phyloP scores from a whole-genome alignment of 2,329 filamentous ascomycete species.

The Apiospora hydei region DNA sequence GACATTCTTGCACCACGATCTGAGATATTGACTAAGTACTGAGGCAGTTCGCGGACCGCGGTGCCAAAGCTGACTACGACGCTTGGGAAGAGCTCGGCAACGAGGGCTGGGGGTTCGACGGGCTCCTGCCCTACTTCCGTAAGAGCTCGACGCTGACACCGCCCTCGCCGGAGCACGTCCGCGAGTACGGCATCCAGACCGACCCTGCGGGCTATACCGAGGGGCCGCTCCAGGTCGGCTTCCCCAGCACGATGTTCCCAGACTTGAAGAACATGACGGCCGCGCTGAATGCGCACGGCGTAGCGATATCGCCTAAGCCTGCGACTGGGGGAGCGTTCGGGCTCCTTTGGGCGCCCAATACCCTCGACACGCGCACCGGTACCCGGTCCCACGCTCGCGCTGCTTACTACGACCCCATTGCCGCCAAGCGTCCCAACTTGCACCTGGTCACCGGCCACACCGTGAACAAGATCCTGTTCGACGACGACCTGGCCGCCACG shows the following conservation, averaged over 20 bases:
- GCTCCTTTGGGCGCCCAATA: slow-evolving; percentile 8
- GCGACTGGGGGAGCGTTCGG: slow-evolving; percentile 19
- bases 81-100: slow-evolving; percentile 48
- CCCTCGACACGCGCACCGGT: slow-evolving; percentile 16
- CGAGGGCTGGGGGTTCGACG: slow-evolving; percentile 46
- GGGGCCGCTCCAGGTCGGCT: slow-evolving; percentile 25
- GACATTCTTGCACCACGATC: neutral
- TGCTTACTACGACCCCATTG: slow-evolving; percentile 26
- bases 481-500: neutral
- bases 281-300: slow-evolving; percentile 1
- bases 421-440: slow-evolving; percentile 21
- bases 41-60: slow-evolving; percentile 33
- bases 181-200: slow-evolving; percentile 27
- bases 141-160: slow-evolving; percentile 32
- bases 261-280: slow-evolving; percentile 21
- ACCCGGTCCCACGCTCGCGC: slow-evolving; percentile 25
- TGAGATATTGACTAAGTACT: neutral
- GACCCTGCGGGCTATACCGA: slow-evolving; percentile 16
- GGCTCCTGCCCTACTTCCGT: slow-evolving; percentile 41
- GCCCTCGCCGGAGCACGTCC: slow-evolving; percentile 20
- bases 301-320: neutral
- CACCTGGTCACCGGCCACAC: slow-evolving; percentile 23
- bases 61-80: slow-evolving; percentile 40
- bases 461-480: slow-evolving; percentile 14
- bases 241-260: slow-evolving; percentile 19